Conservation (phyloP, 306 rosid species). For the barrel medic (Medicago truncatula) region DNA sequence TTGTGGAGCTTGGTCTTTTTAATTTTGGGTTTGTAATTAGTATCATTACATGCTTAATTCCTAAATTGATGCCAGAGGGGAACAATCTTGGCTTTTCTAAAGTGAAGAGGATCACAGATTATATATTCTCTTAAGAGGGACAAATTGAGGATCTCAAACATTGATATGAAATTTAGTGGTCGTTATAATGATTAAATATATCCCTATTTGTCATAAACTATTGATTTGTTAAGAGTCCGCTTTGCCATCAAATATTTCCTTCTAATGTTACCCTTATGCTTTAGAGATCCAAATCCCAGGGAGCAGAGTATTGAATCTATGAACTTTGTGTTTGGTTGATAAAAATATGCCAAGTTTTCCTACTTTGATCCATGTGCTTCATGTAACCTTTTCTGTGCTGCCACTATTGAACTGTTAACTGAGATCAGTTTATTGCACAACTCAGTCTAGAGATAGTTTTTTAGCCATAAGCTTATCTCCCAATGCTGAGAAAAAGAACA, state of each 20-base stretch:
- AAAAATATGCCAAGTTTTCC: not conserved
- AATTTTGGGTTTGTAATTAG: not conserved
- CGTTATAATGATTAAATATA: not conserved
- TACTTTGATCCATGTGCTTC: slow-evolving; percentile 13
- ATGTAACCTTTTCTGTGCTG: not conserved
- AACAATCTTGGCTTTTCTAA: slow-evolving; percentile 4
- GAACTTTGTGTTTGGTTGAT: slow-evolving; percentile 10
- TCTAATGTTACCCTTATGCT: slow-evolving; percentile 9
- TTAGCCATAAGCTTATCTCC: slow-evolving; percentile 2
- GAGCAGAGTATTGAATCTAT: slow-evolving; percentile 1
- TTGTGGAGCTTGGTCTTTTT: slow-evolving; percentile 1
- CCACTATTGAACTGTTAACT: not conserved
- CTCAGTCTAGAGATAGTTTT: slow-evolving; percentile 19
- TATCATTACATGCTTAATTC: slow-evolving; percentile 12
- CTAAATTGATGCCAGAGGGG: slow-evolving; percentile 7
- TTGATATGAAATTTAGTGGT: not conserved
- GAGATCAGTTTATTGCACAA: slow-evolving; percentile 12
- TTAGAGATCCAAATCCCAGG: slow-evolving; percentile 11
- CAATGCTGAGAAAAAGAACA: slow-evolving; percentile 2
- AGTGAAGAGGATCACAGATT: not conserved
- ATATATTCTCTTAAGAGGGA: not conserved
- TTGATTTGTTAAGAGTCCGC: slow-evolving; percentile 11
- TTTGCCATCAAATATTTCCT: slow-evolving; percentile 12
- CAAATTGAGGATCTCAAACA: slow-evolving; percentile 7
- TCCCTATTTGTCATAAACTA: not conserved